A percentile compares a stretch with the other conserved stretches of the same genome.
These are phyloP conservation scores for Cicer arietinum DNA, from an alignment of 306 rosid species.

Conservation along the genomic window DNA sequence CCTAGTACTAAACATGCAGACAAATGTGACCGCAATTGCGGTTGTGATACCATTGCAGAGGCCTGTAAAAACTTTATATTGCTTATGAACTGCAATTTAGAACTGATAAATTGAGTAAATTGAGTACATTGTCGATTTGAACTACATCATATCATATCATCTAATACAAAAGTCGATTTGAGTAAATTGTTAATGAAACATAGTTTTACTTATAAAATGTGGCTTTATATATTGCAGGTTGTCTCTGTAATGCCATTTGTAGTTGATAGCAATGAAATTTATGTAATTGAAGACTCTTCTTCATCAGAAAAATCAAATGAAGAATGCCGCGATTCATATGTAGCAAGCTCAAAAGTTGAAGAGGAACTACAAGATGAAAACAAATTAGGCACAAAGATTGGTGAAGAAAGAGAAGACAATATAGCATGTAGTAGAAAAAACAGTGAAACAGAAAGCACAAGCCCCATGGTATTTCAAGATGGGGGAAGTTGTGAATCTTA, in stretches of 20 bases:
- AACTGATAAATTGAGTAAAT: too few relatives aligned
- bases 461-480: constrained; percentile 15
- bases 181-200: constrained; percentile 5
- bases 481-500: constrained; percentile 33
- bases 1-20: too few relatives aligned
- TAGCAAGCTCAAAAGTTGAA: constrained; percentile 14
- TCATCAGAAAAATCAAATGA: constrained; percentile 22
- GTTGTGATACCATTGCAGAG: not conserved
- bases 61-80: not conserved
- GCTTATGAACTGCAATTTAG: not conserved
- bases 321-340: not conserved
- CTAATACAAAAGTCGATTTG: not conserved
- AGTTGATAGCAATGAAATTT: constrained; percentile 21
- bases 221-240: constrained; percentile 44
- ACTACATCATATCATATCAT: not conserved
- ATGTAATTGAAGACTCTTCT: constrained; percentile 28
- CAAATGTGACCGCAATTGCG: not conserved
- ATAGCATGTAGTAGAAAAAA: constrained; percentile 4
- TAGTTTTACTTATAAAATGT: constrained; percentile 19
- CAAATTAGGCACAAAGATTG: constrained; percentile 7
- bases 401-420: constrained; percentile 10
- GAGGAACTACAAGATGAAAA: not conserved
- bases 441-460: constrained; percentile 26
- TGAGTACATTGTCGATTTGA: too few relatives aligned
- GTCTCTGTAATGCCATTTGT: constrained; percentile 43